Conservation (phyloP, 768 basidiomycete species). For the Phaeolepiota aurea region DNA sequence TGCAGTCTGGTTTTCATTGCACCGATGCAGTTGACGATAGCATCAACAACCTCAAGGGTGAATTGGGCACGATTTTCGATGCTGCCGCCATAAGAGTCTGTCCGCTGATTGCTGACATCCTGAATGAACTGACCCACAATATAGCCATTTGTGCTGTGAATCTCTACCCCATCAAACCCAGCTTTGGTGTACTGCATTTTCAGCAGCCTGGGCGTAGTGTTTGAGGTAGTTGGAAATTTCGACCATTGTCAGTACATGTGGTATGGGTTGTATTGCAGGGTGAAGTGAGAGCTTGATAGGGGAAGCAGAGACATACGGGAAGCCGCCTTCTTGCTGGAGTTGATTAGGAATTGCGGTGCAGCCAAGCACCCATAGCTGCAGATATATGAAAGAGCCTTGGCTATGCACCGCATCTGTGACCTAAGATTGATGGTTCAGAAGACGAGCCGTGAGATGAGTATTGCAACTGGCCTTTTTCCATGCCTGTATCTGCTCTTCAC, state of each 20-base stretch:
- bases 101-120: constrained; percentile 44
- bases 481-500: constrained; percentile 36
- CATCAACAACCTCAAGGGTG: constrained; percentile 42
- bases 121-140: constrained; percentile 58
- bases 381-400: constrained; percentile 35
- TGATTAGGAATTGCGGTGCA: constrained; percentile 23
- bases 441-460: neutral
- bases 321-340: constrained; percentile 21
- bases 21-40: constrained; percentile 40
- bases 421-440: neutral
- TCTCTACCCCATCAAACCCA: constrained; percentile 60
- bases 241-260: constrained; percentile 31
- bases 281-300: neutral
- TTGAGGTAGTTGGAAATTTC: constrained; percentile 44
- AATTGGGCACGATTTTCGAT: constrained; percentile 55
- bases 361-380: constrained; percentile 54
- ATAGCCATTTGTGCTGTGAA: constrained; percentile 39
- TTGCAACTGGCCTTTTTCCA: constrained; percentile 30
- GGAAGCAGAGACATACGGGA: constrained; percentile 19
- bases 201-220: constrained; percentile 47
- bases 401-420: constrained; percentile 7
- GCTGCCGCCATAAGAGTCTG: constrained; percentile 62
- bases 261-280: constrained; percentile 10
- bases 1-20: constrained; percentile 32
- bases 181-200: constrained; percentile 45